These are phyloP conservation scores for Arabidopsis thaliana DNA, from an alignment of 345 rosid species.

Conservation along the genomic window TAIR10.1 NC_003071.7:7981501-7982000, in stretches of 20 bases:
- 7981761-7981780: too few species aligned
- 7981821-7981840: too few species aligned
- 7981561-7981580: slow-evolving; percentile 12
- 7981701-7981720: slow-evolving; percentile 4
- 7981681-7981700: slow-evolving; percentile 9
- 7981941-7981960: too few species aligned
- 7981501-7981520: background rate
- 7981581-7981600: slow-evolving; percentile 11
- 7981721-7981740: background rate
- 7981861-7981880: too few species aligned
- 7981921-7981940: too few species aligned
- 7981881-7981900: too few species aligned
- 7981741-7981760: background rate
- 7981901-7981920: too few species aligned
- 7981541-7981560: background rate
- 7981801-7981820: too few species aligned
- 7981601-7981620: background rate
- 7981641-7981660: background rate
- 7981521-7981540: slow-evolving; percentile 29
- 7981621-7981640: background rate
- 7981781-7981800: too few species aligned
- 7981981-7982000: too few species aligned
- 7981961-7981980: too few species aligned
- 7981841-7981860: too few species aligned
- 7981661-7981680: background rate